phyloP scores from a whole-genome alignment of 2,329 filamentous ascomycete species.

The Colletotrichum shisoi region DNA sequence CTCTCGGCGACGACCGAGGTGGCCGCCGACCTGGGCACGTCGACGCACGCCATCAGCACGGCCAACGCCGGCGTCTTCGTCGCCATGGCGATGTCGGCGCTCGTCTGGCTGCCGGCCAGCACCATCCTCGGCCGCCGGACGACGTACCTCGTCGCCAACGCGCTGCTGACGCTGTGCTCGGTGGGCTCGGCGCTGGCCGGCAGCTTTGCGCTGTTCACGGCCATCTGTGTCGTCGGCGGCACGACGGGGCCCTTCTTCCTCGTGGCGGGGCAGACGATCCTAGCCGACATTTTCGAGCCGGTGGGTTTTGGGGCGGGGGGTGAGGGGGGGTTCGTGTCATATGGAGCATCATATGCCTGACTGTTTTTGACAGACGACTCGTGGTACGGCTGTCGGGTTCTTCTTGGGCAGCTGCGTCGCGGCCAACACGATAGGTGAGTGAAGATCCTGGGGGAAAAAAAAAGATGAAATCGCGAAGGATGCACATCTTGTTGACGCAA shows the following conservation, averaged over 20 bases:
- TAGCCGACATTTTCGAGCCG: constrained; percentile 40
- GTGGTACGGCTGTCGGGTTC: constrained; percentile 37
- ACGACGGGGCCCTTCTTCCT: constrained; percentile 38
- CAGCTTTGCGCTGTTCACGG: constrained; percentile 68
- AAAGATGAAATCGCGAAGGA: neutral
- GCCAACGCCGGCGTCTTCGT: constrained; percentile 79
- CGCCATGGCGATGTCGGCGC: constrained; percentile 74
- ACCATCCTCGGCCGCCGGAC: constrained; percentile 43
- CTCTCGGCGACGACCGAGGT: constrained; percentile 78
- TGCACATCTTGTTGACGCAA: neutral
- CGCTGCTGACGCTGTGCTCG: constrained; percentile 73
- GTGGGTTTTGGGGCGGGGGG: constrained; percentile 2
- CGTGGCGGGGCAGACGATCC: constrained; percentile 36
- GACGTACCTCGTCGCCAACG: constrained; percentile 59
- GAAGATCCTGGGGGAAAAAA: too few species aligned
- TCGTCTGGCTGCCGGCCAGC: constrained; percentile 76
- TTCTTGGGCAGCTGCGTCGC: constrained; percentile 39
- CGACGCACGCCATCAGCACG: constrained; percentile 73
- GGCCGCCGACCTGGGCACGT: constrained; percentile 69
- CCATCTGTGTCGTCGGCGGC: constrained; percentile 38
- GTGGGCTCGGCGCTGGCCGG: constrained; percentile 76
- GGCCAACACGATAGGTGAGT: constrained; percentile 34
- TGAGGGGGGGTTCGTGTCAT: too few species aligned
- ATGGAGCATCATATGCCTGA: neutral
- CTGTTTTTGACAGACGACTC: constrained; percentile 17